Percentiles rank a stretch among this genome's conserved stretches.
These are phyloP conservation scores for Oryza rufipogon DNA, from an alignment of 176 grass and related monocot species.

Conservation along the genomic window DNA sequence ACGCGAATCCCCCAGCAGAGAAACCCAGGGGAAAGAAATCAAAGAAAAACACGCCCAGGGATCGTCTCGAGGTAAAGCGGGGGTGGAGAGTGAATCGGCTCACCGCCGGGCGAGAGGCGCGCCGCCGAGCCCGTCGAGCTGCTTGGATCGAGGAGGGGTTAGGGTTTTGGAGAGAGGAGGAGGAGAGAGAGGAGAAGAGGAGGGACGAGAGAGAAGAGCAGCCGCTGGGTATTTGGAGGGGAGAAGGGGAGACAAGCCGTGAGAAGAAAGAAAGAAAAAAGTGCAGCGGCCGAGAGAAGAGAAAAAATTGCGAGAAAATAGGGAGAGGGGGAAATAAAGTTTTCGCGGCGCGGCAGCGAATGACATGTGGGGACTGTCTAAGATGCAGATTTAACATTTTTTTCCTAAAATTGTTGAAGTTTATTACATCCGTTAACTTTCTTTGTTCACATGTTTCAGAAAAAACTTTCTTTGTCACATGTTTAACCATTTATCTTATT, in stretches of 20 bases:
- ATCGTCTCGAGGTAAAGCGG: not conserved
- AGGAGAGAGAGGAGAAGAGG: too few species aligned
- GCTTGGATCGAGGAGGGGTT: conserved; percentile 29
- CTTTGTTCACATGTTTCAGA: too few species aligned
- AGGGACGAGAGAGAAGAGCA: not conserved
- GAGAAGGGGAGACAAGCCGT: conserved; percentile 23
- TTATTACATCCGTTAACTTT: too few species aligned
- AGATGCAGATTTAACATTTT: too few species aligned
- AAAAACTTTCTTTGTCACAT: too few species aligned
- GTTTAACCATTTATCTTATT: too few species aligned
- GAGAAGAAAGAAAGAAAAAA: conserved; percentile 31
- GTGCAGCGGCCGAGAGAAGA: not conserved
- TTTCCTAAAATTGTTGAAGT: too few species aligned
- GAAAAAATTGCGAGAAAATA: not conserved
- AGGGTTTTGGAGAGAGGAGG: conserved; percentile 39
- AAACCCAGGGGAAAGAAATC: not conserved
- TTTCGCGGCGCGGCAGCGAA: too few species aligned
- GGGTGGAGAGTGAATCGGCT: conserved; percentile 2
- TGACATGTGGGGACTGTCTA: too few species aligned
- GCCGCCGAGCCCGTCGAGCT: not conserved
- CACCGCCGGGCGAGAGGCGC: conserved; percentile 6
- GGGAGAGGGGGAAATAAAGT: not conserved
- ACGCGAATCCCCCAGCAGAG: not conserved
- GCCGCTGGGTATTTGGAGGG: not conserved
- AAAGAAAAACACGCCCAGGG: not conserved